Evolutionary conservation across 106 monocot genomes (phyloP).

Genomic region (Dendrobium catenatum): DNA sequence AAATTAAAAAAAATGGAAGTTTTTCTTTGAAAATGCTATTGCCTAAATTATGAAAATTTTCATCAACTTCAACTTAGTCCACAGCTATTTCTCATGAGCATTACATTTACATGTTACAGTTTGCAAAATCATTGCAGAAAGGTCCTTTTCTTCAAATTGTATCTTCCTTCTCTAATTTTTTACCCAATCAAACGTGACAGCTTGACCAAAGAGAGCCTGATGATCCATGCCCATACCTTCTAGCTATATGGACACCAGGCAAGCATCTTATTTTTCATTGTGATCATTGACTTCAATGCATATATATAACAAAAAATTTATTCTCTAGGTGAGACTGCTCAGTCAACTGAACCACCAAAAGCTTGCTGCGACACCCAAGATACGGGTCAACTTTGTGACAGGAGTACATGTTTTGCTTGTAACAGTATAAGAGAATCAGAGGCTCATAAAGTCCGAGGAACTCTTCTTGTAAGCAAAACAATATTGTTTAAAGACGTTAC

Average conservation of each 20-base stretch:
- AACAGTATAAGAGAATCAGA: constrained; percentile 54
- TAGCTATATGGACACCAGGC: constrained; percentile 78
- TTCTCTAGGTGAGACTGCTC: constrained; percentile 56
- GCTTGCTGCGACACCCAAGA: constrained; percentile 28
- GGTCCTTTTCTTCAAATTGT: not conserved
- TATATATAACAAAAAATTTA: not conserved
- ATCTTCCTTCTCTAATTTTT: not conserved
- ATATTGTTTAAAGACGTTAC: not conserved
- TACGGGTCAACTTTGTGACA: constrained; percentile 32
- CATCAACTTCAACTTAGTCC: not conserved
- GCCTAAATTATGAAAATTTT: not conserved
- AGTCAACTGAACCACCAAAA: constrained; percentile 48
- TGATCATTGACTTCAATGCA: not conserved
- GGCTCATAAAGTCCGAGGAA: constrained; percentile 53
- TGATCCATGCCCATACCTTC: constrained; percentile 62
- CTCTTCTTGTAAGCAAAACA: constrained; percentile 36
- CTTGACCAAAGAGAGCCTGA: constrained; percentile 54
- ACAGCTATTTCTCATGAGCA: not conserved
- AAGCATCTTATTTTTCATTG: constrained; percentile 4
- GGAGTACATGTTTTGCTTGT: constrained; percentile 43
- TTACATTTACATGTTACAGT: not conserved
- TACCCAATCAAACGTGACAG: constrained; percentile 22
- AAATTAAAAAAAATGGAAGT: not conserved
- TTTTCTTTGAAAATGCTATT: not conserved
- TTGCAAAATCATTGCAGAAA: not conserved